phyloP scores from a whole-genome alignment of 2,329 filamentous ascomycete genomes.

The Aspergillus sp. region DNA sequence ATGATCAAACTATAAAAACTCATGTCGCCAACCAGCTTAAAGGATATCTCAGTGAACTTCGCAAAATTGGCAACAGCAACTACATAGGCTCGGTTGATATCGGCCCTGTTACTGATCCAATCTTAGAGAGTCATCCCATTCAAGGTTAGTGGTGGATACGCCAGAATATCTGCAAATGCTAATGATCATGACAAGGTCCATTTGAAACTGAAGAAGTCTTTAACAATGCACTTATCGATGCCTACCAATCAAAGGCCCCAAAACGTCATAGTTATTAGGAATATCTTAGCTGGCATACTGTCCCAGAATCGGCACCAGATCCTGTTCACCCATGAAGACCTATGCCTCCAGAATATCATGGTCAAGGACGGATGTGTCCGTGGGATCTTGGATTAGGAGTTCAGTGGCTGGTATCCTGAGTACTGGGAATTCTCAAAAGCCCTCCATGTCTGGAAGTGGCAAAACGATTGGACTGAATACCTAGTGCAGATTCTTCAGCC shows the following conservation, averaged over 20 bases:
- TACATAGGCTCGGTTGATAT: conserved; percentile 13
- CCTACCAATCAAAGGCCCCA: conserved; percentile 10
- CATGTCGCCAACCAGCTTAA: conserved; percentile 7
- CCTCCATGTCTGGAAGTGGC: conserved; percentile 23
- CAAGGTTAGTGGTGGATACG: conserved; percentile 5
- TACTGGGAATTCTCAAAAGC: conserved; percentile 37
- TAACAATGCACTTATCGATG: conserved; percentile 17
- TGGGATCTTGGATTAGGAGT: conserved; percentile 37
- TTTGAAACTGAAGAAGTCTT: conserved; percentile 20
- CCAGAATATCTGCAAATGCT: background rate
- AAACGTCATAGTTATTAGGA: conserved; percentile 12
- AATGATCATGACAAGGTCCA: conserved; percentile 9
- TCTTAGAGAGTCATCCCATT: conserved; percentile 1
- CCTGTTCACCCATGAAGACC: conserved; percentile 26
- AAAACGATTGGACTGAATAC: conserved; percentile 29
- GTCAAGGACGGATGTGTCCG: conserved; percentile 16
- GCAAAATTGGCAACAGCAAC: conserved; percentile 1
- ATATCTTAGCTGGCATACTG: conserved; percentile 8
- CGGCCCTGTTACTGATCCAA: conserved; percentile 11
- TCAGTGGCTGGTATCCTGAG: conserved; percentile 34
- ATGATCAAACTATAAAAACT: conserved; percentile 2
- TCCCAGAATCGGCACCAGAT: conserved; percentile 14
- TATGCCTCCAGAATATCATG: conserved; percentile 27
- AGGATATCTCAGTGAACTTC: conserved; percentile 8
- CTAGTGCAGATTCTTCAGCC: conserved; percentile 22